These are phyloP conservation scores for Macrolepiota fuliginosa DNA, from an alignment of 768 basidiomycete species.

Conservation along the genomic window DNA sequence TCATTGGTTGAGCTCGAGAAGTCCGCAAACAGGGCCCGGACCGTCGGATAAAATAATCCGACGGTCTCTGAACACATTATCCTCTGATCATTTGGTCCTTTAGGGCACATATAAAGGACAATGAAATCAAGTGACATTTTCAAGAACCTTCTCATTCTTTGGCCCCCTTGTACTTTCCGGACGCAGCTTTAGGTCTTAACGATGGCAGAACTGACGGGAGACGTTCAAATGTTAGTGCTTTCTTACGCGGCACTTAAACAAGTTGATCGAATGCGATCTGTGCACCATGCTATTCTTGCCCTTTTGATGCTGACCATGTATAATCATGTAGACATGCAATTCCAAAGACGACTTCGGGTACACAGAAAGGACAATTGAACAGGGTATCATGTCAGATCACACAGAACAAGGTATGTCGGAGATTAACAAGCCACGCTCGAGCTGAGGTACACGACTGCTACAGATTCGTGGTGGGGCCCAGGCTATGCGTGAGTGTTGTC, in stretches of 20 bases:
- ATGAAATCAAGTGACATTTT: conserved; percentile 2
- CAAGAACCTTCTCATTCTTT: not conserved
- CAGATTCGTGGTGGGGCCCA: conserved; percentile 70
- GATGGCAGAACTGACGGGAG: conserved; percentile 21
- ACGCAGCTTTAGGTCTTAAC: too few relatives aligned
- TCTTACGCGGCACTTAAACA: not conserved
- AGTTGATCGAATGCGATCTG: not conserved
- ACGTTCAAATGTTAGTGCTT: conserved; percentile 53
- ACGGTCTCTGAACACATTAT: too few relatives aligned
- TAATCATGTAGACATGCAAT: conserved; percentile 32
- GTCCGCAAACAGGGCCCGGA: not conserved
- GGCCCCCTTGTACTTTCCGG: not conserved
- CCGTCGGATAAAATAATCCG: not conserved
- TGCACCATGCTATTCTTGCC: not conserved
- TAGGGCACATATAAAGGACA: not conserved
- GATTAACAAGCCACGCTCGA: not conserved
- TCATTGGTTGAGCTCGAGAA: not conserved
- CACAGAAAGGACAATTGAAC: conserved; percentile 49
- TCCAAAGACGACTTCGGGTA: conserved; percentile 17
- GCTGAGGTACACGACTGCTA: not conserved
- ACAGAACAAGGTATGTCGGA: conserved; percentile 62
- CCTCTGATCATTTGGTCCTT: not conserved
- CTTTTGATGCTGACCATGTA: conserved; percentile 22
- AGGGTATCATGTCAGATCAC: conserved; percentile 73
- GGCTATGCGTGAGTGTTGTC: conserved; percentile 68